Base-by-base conservation (phyloP, 805 yeast genomes). In the Saturnispora halmiae region DNA sequence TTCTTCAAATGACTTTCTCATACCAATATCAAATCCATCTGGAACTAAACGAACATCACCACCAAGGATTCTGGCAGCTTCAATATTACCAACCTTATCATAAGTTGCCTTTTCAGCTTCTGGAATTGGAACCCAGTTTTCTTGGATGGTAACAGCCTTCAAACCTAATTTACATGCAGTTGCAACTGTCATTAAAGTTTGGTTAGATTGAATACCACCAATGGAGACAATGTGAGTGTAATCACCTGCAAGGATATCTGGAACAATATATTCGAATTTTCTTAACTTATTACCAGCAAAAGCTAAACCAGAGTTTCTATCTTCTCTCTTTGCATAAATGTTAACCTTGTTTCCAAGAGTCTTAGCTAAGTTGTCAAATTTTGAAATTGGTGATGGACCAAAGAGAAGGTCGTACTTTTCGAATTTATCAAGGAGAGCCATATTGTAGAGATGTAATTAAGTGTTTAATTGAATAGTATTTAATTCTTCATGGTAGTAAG, bases 51-150 rank as follows among this genome's bases (percentile, higher is more conserved):
- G 50, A 15, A 60, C 63, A 46, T 60, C 63, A 35, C 63, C 65
- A 34, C 65, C 65, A 55, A 60, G 50, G 34, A 60, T 60, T 42
- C 65, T 51, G 13, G 65, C 59, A 16, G 61, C 55, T 44, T 60
- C 63, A 38, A 60, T 59, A 36, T 60, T 60, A 41, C 64, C 64
- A 37, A 60, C 64, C 30, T 55, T 56, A 44, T 60, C 64, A 36
- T 60, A 60, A 25, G 48, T 48, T 13, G 38, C 42, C 43, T 47
- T 45, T 36, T 55, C 59, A 30, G 58, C 55, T 27, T 59, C 62
- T 22, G 60, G 57, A 47, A 56, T 55, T 34, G 60, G 61, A 20
- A 60, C 64, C 64, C 64, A 60, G 41, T 56, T 54, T 50, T 60
- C 64, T 39, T 60, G 64, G 15, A 60, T 60, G 15, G 62, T 54